Evolutionary conservation across 177 flowering plant genomes (phyloP).

Genomic region (Vitis hybrid): DNA sequence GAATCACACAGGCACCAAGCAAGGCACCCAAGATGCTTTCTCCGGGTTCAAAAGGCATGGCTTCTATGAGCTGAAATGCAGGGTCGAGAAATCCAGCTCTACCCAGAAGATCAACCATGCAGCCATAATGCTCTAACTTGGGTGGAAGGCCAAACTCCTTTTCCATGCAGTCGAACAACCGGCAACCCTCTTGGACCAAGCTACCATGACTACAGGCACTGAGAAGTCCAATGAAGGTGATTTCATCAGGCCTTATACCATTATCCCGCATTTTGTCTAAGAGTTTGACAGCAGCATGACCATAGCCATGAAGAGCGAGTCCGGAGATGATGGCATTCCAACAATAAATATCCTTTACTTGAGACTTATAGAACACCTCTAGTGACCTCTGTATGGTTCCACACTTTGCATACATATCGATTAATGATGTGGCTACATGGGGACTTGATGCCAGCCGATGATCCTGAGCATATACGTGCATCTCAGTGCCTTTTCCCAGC

Average conservation of each 20-base stretch:
- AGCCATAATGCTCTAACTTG: conserved; percentile 41
- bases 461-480: conserved; percentile 23
- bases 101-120: conserved; percentile 47
- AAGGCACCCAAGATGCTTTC: conserved; percentile 36
- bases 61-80: conserved; percentile 28
- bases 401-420: conserved; percentile 31
- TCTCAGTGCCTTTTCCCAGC: conserved; percentile 20
- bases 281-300: conserved; percentile 28
- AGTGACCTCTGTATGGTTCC: conserved; percentile 28
- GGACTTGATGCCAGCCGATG: conserved; percentile 14
- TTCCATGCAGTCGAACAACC: conserved; percentile 30
- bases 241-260: conserved; percentile 30
- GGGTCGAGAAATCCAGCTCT: conserved; percentile 28
- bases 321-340: conserved; percentile 47
- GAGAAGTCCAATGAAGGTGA: conserved; percentile 42
- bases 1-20: conserved; percentile 38
- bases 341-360: conserved; percentile 29
- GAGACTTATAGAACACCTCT: conserved; percentile 33
- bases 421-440: conserved; percentile 27
- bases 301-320: conserved; percentile 37
- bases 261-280: conserved; percentile 22
- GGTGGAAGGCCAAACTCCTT: conserved; percentile 4
- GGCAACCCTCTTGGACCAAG: conserved; percentile 34
- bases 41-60: conserved; percentile 45
- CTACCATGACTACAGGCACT: conserved; percentile 50